Evolutionary conservation across 2,329 filamentous ascomycete species (phyloP), one percentile per base, ranked within the genome.

Genomic region (Fusarium lateritium): DNA sequence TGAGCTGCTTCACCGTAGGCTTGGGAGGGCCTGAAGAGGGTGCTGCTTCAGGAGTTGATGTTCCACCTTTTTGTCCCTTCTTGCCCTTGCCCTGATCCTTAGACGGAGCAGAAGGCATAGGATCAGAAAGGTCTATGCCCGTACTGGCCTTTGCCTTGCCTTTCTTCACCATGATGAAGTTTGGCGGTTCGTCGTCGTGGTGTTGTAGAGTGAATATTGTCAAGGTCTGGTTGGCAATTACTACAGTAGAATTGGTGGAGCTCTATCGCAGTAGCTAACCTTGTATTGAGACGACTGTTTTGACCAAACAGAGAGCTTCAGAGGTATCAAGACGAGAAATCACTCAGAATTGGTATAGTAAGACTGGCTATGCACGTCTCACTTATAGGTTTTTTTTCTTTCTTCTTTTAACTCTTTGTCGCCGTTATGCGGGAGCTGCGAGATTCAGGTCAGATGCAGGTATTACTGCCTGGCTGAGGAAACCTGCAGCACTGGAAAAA

Each of bases 1-100:
- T 97, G 70, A 99, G 83, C 73, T 97, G 93, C 79, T 91, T 91
- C 44, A 87, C 86, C 3, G 89, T 90, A 15, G 88, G 89, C 72
- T 89, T 88, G 0, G 86, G 86, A 5, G 85, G 85, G 0, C 80
- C 84, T 3, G 76, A 67, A 4, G 79, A 71, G 15, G 76, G 78
- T 63, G 76, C 76, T 64, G 76, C 77, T 54, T 77, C 80, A 68
- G 72, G 71, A 57, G 58, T 74, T 26, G 67, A 67, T 39, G 69
- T 68, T 8, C 72, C 47, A n/a, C 76, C 73, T 22, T 77, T 81
- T 53, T 77, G 71, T 7, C 74, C 76, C 55, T 82, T 83, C 71
- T 82, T 84, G 8, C 79, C 76, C 65, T 85, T 85, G 26, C 57
- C 70, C 26, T 74, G 72, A 9, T 80, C 84, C 72, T 88, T 88